Evolutionary conservation across 2,329 filamentous ascomycete genomes (phyloP).

Genomic region (Ceratocystis cubensis): DNA sequence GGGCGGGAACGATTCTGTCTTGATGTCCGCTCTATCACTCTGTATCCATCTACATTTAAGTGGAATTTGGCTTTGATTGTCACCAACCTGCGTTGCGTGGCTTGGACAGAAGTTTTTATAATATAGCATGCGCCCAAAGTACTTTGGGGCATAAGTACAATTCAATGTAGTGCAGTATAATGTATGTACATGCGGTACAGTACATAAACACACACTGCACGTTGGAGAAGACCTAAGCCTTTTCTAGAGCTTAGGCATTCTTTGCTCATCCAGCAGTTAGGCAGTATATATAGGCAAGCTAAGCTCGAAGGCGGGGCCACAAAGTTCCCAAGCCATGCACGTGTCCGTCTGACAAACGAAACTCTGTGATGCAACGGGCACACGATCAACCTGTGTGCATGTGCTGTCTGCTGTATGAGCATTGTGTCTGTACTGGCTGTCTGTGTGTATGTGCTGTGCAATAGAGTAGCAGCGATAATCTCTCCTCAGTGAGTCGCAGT

Average conservation of each 20-base stretch:
- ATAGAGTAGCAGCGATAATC: neutral
- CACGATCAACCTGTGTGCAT: neutral
- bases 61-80: too few species aligned
- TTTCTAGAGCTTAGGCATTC: neutral
- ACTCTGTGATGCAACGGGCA: slow-evolving; percentile 7
- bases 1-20: too few species aligned
- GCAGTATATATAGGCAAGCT: neutral
- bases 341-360: slow-evolving; percentile 8
- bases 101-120: too few species aligned
- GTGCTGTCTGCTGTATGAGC: neutral
- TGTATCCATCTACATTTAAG: too few species aligned
- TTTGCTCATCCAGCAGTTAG: neutral
- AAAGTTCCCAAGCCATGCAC: slow-evolving; percentile 5
- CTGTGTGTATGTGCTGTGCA: neutral
- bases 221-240: neutral
- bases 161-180: neutral
- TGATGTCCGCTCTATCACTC: too few species aligned
- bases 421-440: neutral
- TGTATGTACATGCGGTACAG: neutral
- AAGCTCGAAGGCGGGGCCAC: neutral
- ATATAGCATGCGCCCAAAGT: too few species aligned
- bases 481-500: neutral
- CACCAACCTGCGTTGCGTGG: too few species aligned
- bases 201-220: too few species aligned
- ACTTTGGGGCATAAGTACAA: too few species aligned